phyloP scores from a whole-genome alignment of 257 asterid genomes.

The Cinchona pubescens region DNA sequence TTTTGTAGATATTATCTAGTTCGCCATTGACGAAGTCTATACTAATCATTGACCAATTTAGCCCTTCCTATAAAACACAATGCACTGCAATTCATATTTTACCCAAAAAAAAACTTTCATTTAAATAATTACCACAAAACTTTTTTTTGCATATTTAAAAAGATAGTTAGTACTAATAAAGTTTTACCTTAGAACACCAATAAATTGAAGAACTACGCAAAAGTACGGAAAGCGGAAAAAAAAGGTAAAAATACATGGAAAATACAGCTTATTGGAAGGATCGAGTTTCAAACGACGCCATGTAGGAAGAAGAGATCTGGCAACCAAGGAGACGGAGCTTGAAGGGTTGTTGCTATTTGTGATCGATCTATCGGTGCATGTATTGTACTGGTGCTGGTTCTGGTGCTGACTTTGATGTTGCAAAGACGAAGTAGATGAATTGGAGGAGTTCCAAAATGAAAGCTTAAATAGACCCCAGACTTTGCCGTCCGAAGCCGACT shows the following conservation, averaged over 20 bases:
- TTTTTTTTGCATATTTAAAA: background rate
- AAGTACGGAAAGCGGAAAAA: slow-evolving; percentile 12
- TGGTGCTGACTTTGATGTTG: slow-evolving; percentile 36
- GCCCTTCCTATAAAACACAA: background rate
- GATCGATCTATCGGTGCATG: slow-evolving; percentile 67
- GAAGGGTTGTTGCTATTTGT: slow-evolving; percentile 29
- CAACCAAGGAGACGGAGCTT: slow-evolving; percentile 74
- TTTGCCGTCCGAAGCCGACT: slow-evolving; percentile 47
- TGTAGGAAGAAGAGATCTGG: slow-evolving; percentile 81
- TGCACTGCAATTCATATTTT: background rate
- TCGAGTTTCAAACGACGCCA: slow-evolving; percentile 96
- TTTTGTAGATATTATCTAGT: too few species aligned
- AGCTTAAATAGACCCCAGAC: slow-evolving; percentile 80
- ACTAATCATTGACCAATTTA: background rate
- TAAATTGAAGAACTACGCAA: too few species aligned
- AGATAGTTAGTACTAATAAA: background rate
- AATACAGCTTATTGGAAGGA: slow-evolving; percentile 80
- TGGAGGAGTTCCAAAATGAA: slow-evolving; percentile 65
- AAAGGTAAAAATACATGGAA: slow-evolving; percentile 55
- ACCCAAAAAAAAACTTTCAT: too few species aligned
- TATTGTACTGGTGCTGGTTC: slow-evolving; percentile 26
- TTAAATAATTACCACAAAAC: background rate
- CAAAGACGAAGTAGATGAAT: slow-evolving; percentile 35
- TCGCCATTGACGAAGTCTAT: background rate
- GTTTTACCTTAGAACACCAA: too few species aligned